These are phyloP conservation scores for Candida insectalens DNA, from an alignment of 805 yeast species.

Conservation along the genomic window DNA sequence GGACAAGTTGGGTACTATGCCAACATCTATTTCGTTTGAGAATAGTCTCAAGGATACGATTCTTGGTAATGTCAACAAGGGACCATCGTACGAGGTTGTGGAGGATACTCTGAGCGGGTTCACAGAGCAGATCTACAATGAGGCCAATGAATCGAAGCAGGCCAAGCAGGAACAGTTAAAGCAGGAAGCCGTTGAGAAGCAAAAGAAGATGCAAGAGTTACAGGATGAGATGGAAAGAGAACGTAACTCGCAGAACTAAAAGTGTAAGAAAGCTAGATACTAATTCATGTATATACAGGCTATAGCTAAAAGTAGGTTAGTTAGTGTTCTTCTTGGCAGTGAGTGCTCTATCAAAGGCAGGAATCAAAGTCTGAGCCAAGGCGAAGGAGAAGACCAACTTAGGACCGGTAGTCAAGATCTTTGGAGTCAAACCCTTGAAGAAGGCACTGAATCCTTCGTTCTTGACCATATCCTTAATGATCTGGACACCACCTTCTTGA, in stretches of 20 bases:
- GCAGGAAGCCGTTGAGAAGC: constrained; percentile 16
- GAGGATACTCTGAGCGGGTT: constrained; percentile 22
- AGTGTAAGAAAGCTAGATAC: not conserved
- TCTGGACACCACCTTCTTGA: constrained; percentile 89
- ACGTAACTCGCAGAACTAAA: not conserved
- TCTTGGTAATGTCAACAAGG: constrained; percentile 21
- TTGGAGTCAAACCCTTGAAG: constrained; percentile 95
- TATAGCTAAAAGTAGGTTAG: not conserved
- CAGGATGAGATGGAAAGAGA: constrained; percentile 16
- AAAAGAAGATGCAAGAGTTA: constrained; percentile 12
- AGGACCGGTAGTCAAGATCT: constrained; percentile 95
- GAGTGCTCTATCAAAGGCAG: constrained; percentile 79
- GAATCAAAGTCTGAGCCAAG: constrained; percentile 91
- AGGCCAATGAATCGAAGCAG: constrained; percentile 15
- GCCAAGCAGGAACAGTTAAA: constrained; percentile 13
- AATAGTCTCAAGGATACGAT: constrained; percentile 18
- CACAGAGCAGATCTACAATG: constrained; percentile 13
- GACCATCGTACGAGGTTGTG: constrained; percentile 23
- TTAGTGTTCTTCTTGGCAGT: constrained; percentile 1
- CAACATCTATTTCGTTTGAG: constrained; percentile 15
- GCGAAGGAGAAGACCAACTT: constrained; percentile 98
- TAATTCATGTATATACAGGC: not conserved
- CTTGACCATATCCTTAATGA: constrained; percentile 84
- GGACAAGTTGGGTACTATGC: constrained; percentile 14
- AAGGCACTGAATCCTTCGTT: constrained; percentile 86